phyloP scores from a whole-genome alignment of 495 filamentous ascomycete species.

The Tuber aestivum region DNA sequence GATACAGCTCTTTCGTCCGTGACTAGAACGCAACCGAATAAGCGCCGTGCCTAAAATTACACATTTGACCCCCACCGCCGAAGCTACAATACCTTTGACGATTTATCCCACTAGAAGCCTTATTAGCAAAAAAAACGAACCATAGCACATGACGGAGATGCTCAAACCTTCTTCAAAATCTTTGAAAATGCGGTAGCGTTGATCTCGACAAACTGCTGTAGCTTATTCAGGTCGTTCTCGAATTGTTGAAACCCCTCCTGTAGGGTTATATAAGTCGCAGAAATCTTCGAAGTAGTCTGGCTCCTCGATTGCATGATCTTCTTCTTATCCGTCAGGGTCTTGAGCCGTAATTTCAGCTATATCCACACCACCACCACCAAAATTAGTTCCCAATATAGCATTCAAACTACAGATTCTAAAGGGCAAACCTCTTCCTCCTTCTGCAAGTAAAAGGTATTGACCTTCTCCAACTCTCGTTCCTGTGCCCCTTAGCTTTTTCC shows the following conservation, averaged over 20 bases:
- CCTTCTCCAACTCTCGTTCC: slow-evolving; percentile 97
- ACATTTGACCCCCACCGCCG: not conserved
- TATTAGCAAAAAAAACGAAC: slow-evolving; percentile 14
- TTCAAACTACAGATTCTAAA: not conserved
- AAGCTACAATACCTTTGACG: slow-evolving; percentile 65
- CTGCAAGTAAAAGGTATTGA: slow-evolving; percentile 94
- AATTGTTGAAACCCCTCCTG: slow-evolving; percentile 97
- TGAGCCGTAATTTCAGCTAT: slow-evolving; percentile 85
- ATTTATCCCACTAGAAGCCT: slow-evolving; percentile 77
- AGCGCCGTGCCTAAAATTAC: slow-evolving; percentile 7
- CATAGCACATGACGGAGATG: slow-evolving; percentile 7
- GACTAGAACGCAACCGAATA: slow-evolving; percentile 52
- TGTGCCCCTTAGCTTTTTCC: slow-evolving; percentile 42
- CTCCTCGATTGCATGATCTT: slow-evolving; percentile 72
- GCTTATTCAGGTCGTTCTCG: slow-evolving; percentile 88
- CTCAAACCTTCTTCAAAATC: slow-evolving; percentile 81
- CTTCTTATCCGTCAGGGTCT: slow-evolving; percentile 91
- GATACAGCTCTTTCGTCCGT: slow-evolving; percentile 92
- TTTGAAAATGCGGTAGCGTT: slow-evolving; percentile 97
- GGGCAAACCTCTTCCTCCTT: slow-evolving; percentile 88
- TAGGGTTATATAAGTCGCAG: slow-evolving; percentile 83
- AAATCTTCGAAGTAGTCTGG: slow-evolving; percentile 64
- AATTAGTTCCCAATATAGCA: not conserved
- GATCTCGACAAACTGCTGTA: slow-evolving; percentile 97
- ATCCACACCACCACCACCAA: not conserved